phyloP scores from a whole-genome alignment of 192 early-diverging fungal species.

The Cetraspora pellucida region DNA sequence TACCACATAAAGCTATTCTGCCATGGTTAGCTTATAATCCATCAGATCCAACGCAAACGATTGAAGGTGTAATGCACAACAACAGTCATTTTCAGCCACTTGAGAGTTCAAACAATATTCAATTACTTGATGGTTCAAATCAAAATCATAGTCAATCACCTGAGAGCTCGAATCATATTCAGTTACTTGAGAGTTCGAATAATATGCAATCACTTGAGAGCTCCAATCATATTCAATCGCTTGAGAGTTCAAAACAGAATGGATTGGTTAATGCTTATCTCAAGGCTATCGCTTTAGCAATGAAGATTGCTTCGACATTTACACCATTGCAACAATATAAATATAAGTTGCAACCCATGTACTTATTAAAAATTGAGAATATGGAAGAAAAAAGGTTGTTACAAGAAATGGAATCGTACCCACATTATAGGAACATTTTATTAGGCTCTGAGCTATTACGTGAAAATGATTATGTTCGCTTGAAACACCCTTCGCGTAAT shows the following conservation, averaged over 20 bases:
- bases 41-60: background rate
- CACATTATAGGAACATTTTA: background rate
- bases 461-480: background rate
- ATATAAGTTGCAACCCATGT: background rate
- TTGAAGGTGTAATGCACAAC: background rate
- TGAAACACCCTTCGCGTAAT: background rate
- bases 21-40: background rate
- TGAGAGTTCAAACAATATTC: background rate
- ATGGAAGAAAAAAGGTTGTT: background rate
- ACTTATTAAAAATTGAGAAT: background rate
- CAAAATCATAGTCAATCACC: background rate
- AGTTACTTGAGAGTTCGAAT: background rate
- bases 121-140: background rate
- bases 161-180: background rate
- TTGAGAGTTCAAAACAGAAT: background rate
- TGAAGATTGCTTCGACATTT: background rate
- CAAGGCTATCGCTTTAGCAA: background rate
- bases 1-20: background rate
- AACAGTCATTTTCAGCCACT: background rate
- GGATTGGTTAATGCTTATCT: background rate
- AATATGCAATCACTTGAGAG: background rate
- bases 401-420: slow-evolving; percentile 1
- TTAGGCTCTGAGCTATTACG: background rate
- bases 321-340: background rate
- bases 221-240: background rate